A percentile compares a stretch with the other conserved stretches of the same genome.
phyloP scores from a whole-genome alignment of 306 rosid species.

The Begonia loranthoides region DNA sequence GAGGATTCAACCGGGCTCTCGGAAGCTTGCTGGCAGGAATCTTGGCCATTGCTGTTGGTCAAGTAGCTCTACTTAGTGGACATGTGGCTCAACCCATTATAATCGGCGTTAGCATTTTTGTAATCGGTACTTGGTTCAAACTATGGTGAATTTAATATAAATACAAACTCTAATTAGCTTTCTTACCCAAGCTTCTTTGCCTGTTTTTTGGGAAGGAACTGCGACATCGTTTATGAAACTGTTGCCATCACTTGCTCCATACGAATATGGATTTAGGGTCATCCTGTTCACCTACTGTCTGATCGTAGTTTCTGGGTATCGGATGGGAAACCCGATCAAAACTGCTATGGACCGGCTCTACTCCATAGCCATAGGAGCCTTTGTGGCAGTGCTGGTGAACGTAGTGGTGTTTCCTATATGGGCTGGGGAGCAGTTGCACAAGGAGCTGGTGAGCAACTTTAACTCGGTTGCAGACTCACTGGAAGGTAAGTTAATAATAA shows the following conservation, averaged over 20 bases:
- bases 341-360: slow-evolving; percentile 44
- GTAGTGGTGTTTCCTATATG: slow-evolving; percentile 48
- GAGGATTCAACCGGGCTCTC: slow-evolving; percentile 57
- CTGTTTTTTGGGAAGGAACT: slow-evolving; percentile 19
- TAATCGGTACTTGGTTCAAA: slow-evolving; percentile 26
- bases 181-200: not conserved
- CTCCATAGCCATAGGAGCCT: slow-evolving; percentile 57
- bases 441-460: slow-evolving; percentile 34
- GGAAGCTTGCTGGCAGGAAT: slow-evolving; percentile 61
- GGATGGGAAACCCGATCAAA: slow-evolving; percentile 52
- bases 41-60: slow-evolving; percentile 44
- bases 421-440: slow-evolving; percentile 65
- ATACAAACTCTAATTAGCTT: not conserved
- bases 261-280: slow-evolving; percentile 58
- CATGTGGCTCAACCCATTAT: slow-evolving; percentile 42
- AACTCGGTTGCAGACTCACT: slow-evolving; percentile 54
- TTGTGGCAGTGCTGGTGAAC: slow-evolving; percentile 49
- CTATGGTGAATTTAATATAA: not conserved
- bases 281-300: slow-evolving; percentile 43
- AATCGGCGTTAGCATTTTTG: slow-evolving; percentile 50
- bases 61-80: slow-evolving; percentile 29
- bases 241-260: slow-evolving; percentile 44
- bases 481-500: slow-evolving; percentile 23
- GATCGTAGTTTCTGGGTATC: slow-evolving; percentile 51
- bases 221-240: slow-evolving; percentile 50